Percentiles rank a stretch among this genome's conserved stretches.
Evolutionary conservation across 805 yeast genomes (phyloP).

Genomic region (Saccharomyces paradoxus): DNA sequence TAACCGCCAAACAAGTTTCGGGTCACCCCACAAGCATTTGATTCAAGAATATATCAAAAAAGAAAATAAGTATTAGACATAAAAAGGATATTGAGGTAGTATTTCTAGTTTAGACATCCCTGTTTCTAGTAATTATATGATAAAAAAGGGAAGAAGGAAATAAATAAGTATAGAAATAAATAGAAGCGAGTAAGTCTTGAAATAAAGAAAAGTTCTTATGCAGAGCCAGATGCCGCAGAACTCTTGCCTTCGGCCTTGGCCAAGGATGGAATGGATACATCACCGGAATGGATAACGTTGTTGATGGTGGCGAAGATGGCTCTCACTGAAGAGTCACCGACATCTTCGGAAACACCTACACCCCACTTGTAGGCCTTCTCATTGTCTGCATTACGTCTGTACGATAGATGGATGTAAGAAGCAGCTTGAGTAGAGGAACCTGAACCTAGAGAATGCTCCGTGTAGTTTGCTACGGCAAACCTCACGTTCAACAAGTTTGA

Average conservation of each 20-base stretch:
- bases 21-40: not conserved
- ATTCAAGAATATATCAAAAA: not conserved
- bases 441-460: constrained; percentile 66
- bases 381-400: constrained; percentile 36
- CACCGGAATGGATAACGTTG: constrained; percentile 22
- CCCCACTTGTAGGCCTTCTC: constrained; percentile 61
- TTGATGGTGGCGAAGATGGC: constrained; percentile 58
- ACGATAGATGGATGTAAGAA: constrained; percentile 55
- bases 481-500: constrained; percentile 42
- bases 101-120: not conserved
- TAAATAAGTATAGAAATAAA: constrained; percentile 1
- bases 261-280: constrained; percentile 13
- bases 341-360: constrained; percentile 86
- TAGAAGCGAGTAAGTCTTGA: not conserved
- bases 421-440: constrained; percentile 71
- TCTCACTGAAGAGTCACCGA: constrained; percentile 72
- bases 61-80: not conserved
- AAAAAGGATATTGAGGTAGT: not conserved
- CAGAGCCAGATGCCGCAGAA: constrained; percentile 14
- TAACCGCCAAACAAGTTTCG: not conserved
- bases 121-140: not conserved
- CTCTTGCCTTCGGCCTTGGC: not conserved
- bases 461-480: constrained; percentile 57
- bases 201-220: not conserved
- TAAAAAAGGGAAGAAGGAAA: not conserved